Evolutionary conservation across 495 filamentous ascomycete genomes (phyloP), one percentile per base, ranked within the genome.

Genomic region (Physcia stellaris): DNA sequence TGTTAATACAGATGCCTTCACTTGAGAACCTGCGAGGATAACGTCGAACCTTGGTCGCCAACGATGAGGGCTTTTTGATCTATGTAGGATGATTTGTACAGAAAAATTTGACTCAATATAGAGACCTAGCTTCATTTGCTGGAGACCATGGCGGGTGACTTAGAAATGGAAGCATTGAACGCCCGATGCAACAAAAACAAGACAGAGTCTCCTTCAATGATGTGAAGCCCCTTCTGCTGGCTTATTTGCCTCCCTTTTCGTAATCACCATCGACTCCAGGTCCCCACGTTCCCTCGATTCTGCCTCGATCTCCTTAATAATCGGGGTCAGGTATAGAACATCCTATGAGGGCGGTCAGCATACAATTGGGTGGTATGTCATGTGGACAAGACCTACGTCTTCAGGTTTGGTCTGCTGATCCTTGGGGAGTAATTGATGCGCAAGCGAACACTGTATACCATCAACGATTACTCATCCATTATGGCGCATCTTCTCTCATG

Each of bases 371-470:
- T 17, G 9, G 6, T 16, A 3, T 36, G 45, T 40, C 16, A 26
- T 23, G 48, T 33, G 28, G 35, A 29, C 13, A 30, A 19, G 40
- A 53, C 72, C 49, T 63, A 86, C 80, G 54, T 83, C 74, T 33
- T 75, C 65, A 3, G 74, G 65, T 64, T 79, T 84, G 38, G 76
- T 92, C 72, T 84, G 83, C 63, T 94, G 75, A 41, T 69, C 57
- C 61, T 75, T 72, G 47, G 87, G 86, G 19, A 95, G 76, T 34
- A 94, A 64, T 55, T 83, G 82, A 61, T 95, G 87, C n/a, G 77
- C 64, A 36, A 88, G 61, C 12, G 82, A 87, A 66, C 71, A 80
- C 80, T 83, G 54, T 50, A 43, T 38, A 45, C 46, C 35, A 48
- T 53, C 37, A 55, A 36, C 13, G 27, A 28, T 32, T 12, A 30